A percentile compares a stretch with the other conserved stretches of the same genome.
phyloP scores from a whole-genome alignment of 257 asterid species.

The Leonotis leonurus region DNA sequence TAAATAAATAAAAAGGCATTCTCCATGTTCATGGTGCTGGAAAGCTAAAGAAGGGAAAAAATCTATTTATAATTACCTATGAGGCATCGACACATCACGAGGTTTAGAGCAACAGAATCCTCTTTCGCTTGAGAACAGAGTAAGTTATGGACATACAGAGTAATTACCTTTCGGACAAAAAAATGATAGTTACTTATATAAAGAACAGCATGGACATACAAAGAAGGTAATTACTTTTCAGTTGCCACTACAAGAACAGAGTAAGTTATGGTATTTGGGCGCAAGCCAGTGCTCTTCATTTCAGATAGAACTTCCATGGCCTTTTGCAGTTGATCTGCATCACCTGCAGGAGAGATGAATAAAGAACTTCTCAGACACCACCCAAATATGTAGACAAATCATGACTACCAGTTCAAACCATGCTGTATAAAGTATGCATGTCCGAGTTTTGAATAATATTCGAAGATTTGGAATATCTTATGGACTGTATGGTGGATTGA shows the following conservation, averaged over 20 bases:
- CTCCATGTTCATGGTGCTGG: constrained; percentile 12
- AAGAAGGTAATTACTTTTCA: constrained; percentile 68
- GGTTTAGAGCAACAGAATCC: constrained; percentile 79
- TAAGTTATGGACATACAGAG: too few relatives aligned
- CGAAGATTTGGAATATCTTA: too few relatives aligned
- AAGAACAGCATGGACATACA: neutral
- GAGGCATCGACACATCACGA: constrained; percentile 84
- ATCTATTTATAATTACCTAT: constrained; percentile 46
- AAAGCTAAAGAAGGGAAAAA: constrained; percentile 9
- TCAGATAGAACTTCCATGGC: constrained; percentile 66
- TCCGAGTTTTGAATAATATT: too few relatives aligned
- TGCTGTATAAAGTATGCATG: too few relatives aligned
- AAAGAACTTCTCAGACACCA: neutral
- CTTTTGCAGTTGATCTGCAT: constrained; percentile 63
- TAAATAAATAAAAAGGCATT: too few relatives aligned
- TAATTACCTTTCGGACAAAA: constrained; percentile 70
- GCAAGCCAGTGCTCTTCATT: constrained; percentile 59
- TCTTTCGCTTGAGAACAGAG: constrained; percentile 81
- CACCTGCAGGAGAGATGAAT: constrained; percentile 45
- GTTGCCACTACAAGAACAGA: constrained; percentile 77
- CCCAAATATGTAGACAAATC: too few relatives aligned
- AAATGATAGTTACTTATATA: too few relatives aligned
- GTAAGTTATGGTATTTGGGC: constrained; percentile 89
- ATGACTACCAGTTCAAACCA: too few relatives aligned
- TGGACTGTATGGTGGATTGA: too few relatives aligned